Evolutionary conservation across 177 flowering plant species (phyloP), one percentile per base, ranked within the genome.

Genomic region (Tripterygium wilfordii): DNA sequence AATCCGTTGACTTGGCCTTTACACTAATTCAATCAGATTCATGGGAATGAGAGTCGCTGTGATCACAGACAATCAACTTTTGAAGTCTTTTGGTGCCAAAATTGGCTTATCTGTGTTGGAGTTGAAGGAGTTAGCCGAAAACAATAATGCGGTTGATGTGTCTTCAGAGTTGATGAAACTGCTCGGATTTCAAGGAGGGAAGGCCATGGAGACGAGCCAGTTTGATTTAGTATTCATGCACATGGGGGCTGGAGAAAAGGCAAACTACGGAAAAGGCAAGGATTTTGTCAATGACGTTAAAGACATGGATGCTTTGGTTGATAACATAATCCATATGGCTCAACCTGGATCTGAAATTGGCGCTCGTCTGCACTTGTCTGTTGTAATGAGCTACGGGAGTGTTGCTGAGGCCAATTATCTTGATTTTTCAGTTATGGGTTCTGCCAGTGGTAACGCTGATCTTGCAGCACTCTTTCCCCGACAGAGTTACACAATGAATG

Each of bases 41-140:
- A 88, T 85, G 95, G 98, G 96, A 16, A 64, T 92, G 82, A 85
- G 40, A 66, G 85, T 91, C 54, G 96, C 94, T 33, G 32, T 92
- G 29, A 26, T 88, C 24, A 74, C 96, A 19, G 61, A 57, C 45
- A 64, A 70, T 53, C 26, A 69, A 27, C 44, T 50, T 50, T 66
- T 79, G 56, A 65, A 59, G 42, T 59, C 68, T 36, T 70, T 86
- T 50, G 83, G 80, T 48, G 49, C 47, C 43, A 68, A 60, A 27
- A 64, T 80, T 57, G 97, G 97, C 28, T 63, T 83, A 20, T 30
- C 62, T 26, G 65, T 56, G 19, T 22, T 84, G 17, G 57, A 59
- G 16, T 48, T 62, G 36, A 51, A 70, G 54, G 74, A 75, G 37
- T 56, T 86, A 23, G 51, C 47, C 25, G 53, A 45, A 22, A 55